These are phyloP conservation scores for Lindgomyces ingoldianus DNA, from an alignment of 495 filamentous ascomycete species.

Conservation along the genomic window DNA sequence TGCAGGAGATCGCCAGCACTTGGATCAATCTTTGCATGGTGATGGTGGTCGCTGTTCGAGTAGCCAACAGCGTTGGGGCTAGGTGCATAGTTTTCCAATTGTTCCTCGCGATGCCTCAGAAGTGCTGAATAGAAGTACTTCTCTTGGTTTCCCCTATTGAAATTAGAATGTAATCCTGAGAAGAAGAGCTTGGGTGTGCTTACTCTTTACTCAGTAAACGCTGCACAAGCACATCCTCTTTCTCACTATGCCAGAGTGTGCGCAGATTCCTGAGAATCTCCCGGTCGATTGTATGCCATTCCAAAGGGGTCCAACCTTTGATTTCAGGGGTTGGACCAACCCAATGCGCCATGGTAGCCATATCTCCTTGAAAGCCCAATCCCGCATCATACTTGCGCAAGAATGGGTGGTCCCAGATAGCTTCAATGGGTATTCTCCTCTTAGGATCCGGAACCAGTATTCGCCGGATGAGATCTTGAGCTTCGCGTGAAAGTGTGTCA, in stretches of 20 bases:
- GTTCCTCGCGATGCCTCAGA: constrained; percentile 73
- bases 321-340: constrained; percentile 57
- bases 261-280: constrained; percentile 81
- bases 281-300: constrained; percentile 65
- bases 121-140: constrained; percentile 89
- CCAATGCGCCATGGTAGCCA: constrained; percentile 51
- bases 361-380: constrained; percentile 40
- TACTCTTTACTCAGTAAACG: constrained; percentile 69
- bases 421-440: constrained; percentile 69
- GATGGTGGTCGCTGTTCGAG: constrained; percentile 86
- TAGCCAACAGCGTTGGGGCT: constrained; percentile 62
- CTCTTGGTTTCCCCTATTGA: constrained; percentile 72
- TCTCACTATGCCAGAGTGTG: constrained; percentile 82
- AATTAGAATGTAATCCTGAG: not conserved
- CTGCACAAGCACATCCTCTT: constrained; percentile 67
- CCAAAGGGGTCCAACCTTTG: constrained; percentile 55
- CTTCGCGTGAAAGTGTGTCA: constrained; percentile 63
- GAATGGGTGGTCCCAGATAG: constrained; percentile 83
- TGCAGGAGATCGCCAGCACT: constrained; percentile 47
- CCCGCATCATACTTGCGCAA: constrained; percentile 70
- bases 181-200: constrained; percentile 40
- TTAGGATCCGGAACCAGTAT: constrained; percentile 76
- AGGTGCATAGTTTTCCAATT: constrained; percentile 78
- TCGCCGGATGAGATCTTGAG: constrained; percentile 72
- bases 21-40: constrained; percentile 64